A percentile compares a stretch with the other conserved stretches of the same genome.
phyloP scores from a whole-genome alignment of 2,329 filamentous ascomycete species.

The Lachnellula cervina region DNA sequence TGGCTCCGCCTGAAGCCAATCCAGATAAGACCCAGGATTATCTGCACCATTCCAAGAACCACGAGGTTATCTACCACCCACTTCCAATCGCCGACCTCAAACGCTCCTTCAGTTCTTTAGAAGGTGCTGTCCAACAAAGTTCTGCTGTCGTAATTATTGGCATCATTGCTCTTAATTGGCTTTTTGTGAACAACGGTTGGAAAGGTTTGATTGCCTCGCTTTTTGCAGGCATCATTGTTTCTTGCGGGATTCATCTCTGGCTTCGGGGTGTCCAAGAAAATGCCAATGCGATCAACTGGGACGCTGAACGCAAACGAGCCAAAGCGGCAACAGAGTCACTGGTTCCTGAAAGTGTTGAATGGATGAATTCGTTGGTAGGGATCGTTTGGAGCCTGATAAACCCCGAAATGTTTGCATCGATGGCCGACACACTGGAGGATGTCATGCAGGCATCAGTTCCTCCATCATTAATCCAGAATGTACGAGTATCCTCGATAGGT shows the following conservation, averaged over 20 bases:
- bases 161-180: conserved; percentile 12
- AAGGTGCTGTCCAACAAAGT: conserved; percentile 10
- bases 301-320: conserved; percentile 15
- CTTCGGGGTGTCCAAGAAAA: conserved; percentile 18
- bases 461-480: conserved; percentile 17
- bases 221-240: conserved; percentile 15
- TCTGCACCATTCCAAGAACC: conserved; percentile 18
- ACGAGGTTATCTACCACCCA: conserved; percentile 19
- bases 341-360: conserved; percentile 18
- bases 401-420: conserved; percentile 20
- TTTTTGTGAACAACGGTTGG: conserved; percentile 13
- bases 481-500: conserved; percentile 16
- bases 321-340: conserved; percentile 16
- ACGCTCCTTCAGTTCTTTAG: conserved; percentile 14
- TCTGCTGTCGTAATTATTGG: conserved; percentile 12
- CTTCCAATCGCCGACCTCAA: conserved; percentile 18
- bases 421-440: conserved; percentile 20
- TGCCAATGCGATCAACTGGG: conserved; percentile 20
- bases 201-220: conserved; percentile 12
- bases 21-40: conserved; percentile 17
- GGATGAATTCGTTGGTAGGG: conserved; percentile 19
- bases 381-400: conserved; percentile 19
- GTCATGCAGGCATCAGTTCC: conserved; percentile 22
- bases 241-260: conserved; percentile 19
- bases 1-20: conserved; percentile 20